Conservation (phyloP, 1,284 basidiomycete species). For the Sporisorium iseilematis-ciliati region DNA sequence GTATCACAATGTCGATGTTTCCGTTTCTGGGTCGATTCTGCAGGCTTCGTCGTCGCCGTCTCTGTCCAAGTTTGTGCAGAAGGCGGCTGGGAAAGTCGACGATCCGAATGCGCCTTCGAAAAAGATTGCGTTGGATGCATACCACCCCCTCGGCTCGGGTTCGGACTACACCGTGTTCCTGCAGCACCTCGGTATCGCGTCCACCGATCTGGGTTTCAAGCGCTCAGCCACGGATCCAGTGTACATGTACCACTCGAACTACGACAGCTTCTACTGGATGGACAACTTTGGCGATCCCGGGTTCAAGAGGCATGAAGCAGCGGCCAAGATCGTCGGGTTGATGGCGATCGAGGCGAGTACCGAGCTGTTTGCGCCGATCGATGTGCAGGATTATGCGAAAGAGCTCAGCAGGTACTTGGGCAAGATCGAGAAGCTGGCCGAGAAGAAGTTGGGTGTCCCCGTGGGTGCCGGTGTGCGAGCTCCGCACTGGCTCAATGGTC, state of each 20-base stretch:
- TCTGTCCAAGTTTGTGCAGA: conserved; percentile 79
- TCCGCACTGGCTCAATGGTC: conserved; percentile 24
- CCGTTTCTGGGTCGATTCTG: conserved; percentile 79
- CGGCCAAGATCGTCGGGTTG: conserved; percentile 74
- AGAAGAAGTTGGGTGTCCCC: conserved; percentile 26
- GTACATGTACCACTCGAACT: conserved; percentile 77
- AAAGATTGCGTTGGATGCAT: conserved; percentile 32
- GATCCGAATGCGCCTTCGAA: conserved; percentile 38
- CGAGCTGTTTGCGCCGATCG: conserved; percentile 77
- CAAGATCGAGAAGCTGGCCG: conserved; percentile 39
- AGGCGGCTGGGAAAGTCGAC: conserved; percentile 76
- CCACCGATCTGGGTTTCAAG: conserved; percentile 68
- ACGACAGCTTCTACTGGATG: conserved; percentile 82
- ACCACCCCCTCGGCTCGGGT: conserved; percentile 72
- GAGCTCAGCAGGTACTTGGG: conserved; percentile 52
- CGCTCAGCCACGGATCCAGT: conserved; percentile 55
- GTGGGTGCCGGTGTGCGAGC: conserved; percentile 1
- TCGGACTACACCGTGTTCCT: conserved; percentile 82
- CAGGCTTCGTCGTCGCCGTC: conserved; percentile 77
- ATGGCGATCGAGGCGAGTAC: conserved; percentile 76
- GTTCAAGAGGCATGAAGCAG: conserved; percentile 79
- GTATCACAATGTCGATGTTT: conserved; percentile 85
- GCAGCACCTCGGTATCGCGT: conserved; percentile 71
- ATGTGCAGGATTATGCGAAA: conserved; percentile 74
- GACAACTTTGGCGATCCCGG: conserved; percentile 81